phyloP scores from a whole-genome alignment of 805 yeast genomes.

The Yamadazyma nakazawae region DNA sequence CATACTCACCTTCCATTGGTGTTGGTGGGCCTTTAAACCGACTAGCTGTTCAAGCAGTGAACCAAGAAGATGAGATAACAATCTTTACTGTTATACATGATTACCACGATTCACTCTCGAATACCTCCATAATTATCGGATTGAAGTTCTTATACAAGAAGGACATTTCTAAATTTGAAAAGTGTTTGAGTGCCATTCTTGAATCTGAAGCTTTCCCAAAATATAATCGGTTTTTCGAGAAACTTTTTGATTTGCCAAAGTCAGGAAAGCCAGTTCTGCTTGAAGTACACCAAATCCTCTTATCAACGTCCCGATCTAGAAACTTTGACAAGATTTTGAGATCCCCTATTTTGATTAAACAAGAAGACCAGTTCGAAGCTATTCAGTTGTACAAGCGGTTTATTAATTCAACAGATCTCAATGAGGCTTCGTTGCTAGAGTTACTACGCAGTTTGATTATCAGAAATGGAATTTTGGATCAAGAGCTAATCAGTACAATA shows the following conservation, averaged over 20 bases:
- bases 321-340: not conserved
- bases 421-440: slow-evolving; percentile 8
- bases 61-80: not conserved
- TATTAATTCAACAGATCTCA: not conserved
- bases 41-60: not conserved
- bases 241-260: not conserved
- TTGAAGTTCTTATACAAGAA: not conserved
- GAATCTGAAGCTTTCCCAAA: not conserved
- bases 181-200: not conserved
- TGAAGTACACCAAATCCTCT: not conserved
- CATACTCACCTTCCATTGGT: not conserved
- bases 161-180: not conserved
- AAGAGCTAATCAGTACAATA: slow-evolving; percentile 4
- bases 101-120: not conserved
- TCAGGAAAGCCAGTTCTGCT: not conserved
- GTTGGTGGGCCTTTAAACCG: not conserved
- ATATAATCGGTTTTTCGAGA: not conserved
- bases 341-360: not conserved
- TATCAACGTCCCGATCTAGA: not conserved
- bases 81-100: not conserved
- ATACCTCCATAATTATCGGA: not conserved
- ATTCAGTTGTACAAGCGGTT: slow-evolving; percentile 3
- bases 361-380: not conserved
- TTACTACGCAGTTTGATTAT: slow-evolving; percentile 11
- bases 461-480: slow-evolving; percentile 10